Base-by-base conservation (phyloP, 2,329 filamentous ascomycete species). In the Aspergillus aculeatus region DNA sequence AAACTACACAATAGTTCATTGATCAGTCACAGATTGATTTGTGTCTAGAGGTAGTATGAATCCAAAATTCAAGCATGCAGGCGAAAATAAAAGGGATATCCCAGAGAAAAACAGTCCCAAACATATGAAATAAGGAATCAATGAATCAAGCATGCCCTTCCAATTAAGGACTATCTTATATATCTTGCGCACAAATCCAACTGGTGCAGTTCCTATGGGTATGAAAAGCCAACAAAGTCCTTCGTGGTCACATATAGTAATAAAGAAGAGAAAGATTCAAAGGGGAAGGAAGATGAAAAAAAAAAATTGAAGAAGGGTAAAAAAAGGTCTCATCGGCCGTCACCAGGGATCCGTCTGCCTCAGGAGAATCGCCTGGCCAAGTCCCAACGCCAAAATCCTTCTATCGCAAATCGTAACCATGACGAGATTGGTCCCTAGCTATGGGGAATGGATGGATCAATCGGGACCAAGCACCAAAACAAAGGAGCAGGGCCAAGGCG, bases 371-470 rank as follows among this genome's bases (percentile, higher is more conserved):
- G 62, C 54, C 62, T 47, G 61, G 51, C 68, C 51, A 68, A 68
- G 32, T 60, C 54, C 60, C 58, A 71, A 71, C 69, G 69, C 69
- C 69, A 59, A 60, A 59, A 55, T 23, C 56, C 60, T 52, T 69
- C 66, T 69, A 66, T 66, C 62, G 54, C 55, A 50, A 54, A 54
- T 16, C 38, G 21, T 38, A 52, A 54, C 52, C 38, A 41, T 49
- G 41, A 31, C 26, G 23, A 50, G 50, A 19, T 19, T 31, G 21
- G 56, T 47, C 44, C 50, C 29, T 50, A 21, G 48, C 47, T 49
- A 50, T 32, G 47, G 5, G 14, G 14, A 47, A n/a, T 41, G 41
- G n/a, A 35, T 14, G 38, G 47, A 44, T 19, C 9, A 47, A 44
- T 19, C 9, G 38, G 21, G 21, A 23, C 32, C 50, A 14, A 58